A percentile compares a stretch with the other conserved stretches of the same genome.
These are phyloP conservation scores for Aspergillus biplanus DNA, from an alignment of 495 filamentous ascomycete species.

Conservation along the genomic window DNA sequence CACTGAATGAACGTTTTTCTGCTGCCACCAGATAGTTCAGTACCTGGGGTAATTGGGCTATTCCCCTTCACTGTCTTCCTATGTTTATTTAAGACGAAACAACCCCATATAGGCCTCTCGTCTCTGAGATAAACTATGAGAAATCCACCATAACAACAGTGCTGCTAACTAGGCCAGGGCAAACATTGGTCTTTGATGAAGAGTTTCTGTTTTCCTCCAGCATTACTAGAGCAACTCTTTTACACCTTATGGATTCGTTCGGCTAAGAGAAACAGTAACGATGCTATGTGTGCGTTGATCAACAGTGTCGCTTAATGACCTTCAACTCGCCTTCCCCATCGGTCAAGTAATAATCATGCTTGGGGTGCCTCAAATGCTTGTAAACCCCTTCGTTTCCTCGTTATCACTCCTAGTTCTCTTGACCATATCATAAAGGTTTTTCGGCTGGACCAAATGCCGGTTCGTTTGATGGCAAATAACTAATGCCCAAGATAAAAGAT, in stretches of 20 bases:
- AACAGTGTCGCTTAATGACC: neutral
- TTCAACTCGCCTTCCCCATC: neutral
- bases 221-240: neutral
- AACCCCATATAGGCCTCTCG: no score
- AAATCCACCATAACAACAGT: no score
- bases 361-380: no score
- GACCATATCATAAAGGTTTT: constrained; percentile 5
- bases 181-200: no score
- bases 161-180: no score
- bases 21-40: neutral
- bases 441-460: neutral
- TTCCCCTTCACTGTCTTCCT: neutral
- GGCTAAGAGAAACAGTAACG: neutral
- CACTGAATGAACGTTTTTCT: neutral
- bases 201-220: no score
- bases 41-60: neutral
- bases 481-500: neutral
- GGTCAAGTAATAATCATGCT: no score
- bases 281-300: neutral
- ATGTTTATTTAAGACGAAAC: no score
- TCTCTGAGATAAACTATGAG: no score
- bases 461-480: neutral
- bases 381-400: no score
- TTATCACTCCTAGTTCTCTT: neutral
- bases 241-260: neutral